Conservation (phyloP, 1,284 basidiomycete genomes). For the Trichosporon faecale region DNA sequence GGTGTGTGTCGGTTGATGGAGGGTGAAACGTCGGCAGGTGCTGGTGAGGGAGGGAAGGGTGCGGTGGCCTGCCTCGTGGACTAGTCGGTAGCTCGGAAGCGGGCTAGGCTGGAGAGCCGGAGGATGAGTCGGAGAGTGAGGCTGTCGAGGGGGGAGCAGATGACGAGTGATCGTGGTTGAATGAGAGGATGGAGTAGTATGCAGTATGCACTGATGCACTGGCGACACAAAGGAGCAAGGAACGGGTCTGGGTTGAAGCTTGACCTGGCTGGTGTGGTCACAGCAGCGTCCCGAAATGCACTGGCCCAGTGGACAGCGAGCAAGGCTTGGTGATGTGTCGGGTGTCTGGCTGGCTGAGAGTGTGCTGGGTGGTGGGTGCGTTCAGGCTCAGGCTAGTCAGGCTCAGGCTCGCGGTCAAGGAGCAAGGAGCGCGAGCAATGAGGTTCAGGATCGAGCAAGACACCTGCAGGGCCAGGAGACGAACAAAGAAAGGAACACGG, state of each 20-base stretch:
- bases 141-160: too few relatives aligned
- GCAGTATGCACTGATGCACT: background rate
- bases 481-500: background rate
- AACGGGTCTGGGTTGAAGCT: background rate
- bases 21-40: background rate
- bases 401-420: too few relatives aligned
- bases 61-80: background rate
- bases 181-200: background rate
- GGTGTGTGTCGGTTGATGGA: conserved; percentile 3
- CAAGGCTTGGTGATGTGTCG: background rate
- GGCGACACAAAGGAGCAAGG: background rate
- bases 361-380: too few relatives aligned
- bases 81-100: background rate
- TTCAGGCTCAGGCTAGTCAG: too few relatives aligned
- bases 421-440: background rate
- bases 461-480: background rate
- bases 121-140: too few relatives aligned
- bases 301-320: background rate
- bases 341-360: background rate
- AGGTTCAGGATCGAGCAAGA: too few relatives aligned
- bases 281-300: background rate
- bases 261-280: background rate
- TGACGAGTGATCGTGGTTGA: background rate
- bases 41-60: background rate
- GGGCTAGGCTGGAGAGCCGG: background rate